phyloP scores from a whole-genome alignment of 1,284 basidiomycete species.

The Boletus smithii region DNA sequence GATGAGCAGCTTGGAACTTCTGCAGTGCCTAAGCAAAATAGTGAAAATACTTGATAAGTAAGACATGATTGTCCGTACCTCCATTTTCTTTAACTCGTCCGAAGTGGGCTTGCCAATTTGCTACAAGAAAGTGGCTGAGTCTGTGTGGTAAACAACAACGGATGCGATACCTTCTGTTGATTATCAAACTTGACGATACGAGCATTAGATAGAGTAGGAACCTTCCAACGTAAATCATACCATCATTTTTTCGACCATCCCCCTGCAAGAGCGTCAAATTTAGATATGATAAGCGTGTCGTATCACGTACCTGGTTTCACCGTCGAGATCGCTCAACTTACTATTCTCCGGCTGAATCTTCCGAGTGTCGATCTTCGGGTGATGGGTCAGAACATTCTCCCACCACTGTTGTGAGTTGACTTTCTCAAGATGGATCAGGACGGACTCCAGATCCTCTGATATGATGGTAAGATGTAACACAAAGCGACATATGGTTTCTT shows the following conservation, averaged over 20 bases:
- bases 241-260: conserved; percentile 99
- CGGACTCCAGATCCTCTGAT: conserved; percentile 73
- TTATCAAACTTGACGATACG: conserved; percentile 79
- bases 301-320: conserved; percentile 71
- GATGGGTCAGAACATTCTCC: conserved; percentile 93
- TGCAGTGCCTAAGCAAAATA: conserved; percentile 60
- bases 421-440: conserved; percentile 86
- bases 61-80: conserved; percentile 44
- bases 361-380: conserved; percentile 95
- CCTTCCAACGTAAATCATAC: conserved; percentile 46
- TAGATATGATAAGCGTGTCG: neutral
- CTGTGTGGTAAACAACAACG: neutral
- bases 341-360: conserved; percentile 97
- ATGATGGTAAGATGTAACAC: conserved; percentile 7
- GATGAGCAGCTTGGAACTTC: conserved; percentile 88
- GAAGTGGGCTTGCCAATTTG: conserved; percentile 95
- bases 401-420: conserved; percentile 90
- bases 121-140: conserved; percentile 39
- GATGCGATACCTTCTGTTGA: conserved; percentile 76
- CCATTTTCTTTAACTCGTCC: conserved; percentile 86
- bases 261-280: conserved; percentile 46
- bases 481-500: conserved; percentile 4
- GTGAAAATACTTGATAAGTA: neutral
- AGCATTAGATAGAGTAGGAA: conserved; percentile 9
- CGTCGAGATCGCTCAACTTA: conserved; percentile 93